phyloP scores from a whole-genome alignment of 2,329 filamentous ascomycete genomes.

The Teratosphaeria destructans region DNA sequence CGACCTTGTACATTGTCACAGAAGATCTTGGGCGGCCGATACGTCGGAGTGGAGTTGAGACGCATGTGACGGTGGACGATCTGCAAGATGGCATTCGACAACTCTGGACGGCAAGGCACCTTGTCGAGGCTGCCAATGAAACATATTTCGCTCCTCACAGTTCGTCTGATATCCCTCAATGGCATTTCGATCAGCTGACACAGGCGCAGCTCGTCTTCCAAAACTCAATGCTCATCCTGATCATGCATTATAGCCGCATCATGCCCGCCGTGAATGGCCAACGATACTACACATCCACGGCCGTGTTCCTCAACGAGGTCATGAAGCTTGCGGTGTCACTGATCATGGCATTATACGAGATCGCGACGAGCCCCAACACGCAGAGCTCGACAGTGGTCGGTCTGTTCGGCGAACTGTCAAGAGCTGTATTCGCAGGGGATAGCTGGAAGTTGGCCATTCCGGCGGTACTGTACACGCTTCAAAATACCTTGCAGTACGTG shows the following conservation, averaged over 20 bases:
- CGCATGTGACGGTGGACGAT: background rate
- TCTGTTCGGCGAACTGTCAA: conserved; percentile 69
- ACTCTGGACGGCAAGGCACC: conserved; percentile 17
- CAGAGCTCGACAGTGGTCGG: conserved; percentile 48
- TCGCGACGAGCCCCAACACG: conserved; percentile 67
- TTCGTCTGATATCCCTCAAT: conserved; percentile 27
- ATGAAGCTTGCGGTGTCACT: conserved; percentile 81
- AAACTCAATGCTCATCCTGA: conserved; percentile 68
- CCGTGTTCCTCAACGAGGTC: conserved; percentile 86
- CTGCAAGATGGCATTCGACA: conserved; percentile 7
- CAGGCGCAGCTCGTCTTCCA: conserved; percentile 59
- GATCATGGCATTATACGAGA: conserved; percentile 78
- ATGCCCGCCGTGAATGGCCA: conserved; percentile 79
- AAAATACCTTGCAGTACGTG: conserved; percentile 89
- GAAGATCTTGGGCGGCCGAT: background rate
- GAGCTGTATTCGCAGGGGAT: conserved; percentile 74
- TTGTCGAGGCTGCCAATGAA: conserved; percentile 53
- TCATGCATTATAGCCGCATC: conserved; percentile 89
- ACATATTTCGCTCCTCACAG: conserved; percentile 56
- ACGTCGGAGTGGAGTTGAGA: background rate
- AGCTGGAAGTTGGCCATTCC: conserved; percentile 93
- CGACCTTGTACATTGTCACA: background rate
- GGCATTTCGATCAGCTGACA: conserved; percentile 4
- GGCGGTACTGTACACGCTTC: conserved; percentile 76
- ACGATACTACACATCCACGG: conserved; percentile 87